phyloP scores from a whole-genome alignment of 495 filamentous ascomycete genomes.

The Hypoxylon lenormandii region DNA sequence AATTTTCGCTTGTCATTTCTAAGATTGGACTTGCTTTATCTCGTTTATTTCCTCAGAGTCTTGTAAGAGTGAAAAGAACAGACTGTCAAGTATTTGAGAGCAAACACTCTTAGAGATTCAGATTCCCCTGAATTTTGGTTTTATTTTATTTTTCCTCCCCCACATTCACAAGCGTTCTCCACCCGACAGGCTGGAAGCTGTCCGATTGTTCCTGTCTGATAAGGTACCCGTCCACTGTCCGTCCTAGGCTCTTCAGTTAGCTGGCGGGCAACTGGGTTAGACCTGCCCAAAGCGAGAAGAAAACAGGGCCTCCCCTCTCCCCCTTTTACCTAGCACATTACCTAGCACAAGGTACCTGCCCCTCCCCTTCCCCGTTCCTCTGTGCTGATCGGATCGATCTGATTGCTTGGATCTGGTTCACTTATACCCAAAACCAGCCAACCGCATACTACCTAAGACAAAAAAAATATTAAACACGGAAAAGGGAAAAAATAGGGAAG shows the following conservation, averaged over 20 bases:
- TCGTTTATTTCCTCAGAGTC: neutral
- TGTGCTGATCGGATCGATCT: constrained; percentile 51
- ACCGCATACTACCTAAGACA: constrained; percentile 50
- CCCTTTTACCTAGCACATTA: constrained; percentile 25
- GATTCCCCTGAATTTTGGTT: constrained; percentile 8
- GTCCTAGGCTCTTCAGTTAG: too few relatives aligned
- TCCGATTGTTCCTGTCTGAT: constrained; percentile 37
- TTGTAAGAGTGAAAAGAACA: neutral
- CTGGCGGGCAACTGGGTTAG: constrained; percentile 9
- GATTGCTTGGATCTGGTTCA: constrained; percentile 52
- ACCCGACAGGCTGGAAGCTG: constrained; percentile 34
- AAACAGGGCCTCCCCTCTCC: constrained; percentile 5
- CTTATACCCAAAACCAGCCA: constrained; percentile 49
- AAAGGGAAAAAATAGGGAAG: constrained; percentile 37
- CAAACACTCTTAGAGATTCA: neutral
- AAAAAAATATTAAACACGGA: constrained; percentile 1
- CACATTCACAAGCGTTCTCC: constrained; percentile 24
- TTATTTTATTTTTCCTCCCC: constrained; percentile 22
- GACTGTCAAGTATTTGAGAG: neutral
- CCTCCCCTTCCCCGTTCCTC: constrained; percentile 17
- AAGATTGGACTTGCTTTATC: neutral
- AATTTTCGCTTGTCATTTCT: neutral
- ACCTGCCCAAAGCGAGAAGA: constrained; percentile 30
- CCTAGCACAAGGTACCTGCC: constrained; percentile 28
- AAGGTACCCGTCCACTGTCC: constrained; percentile 24